Percentiles rank a stretch among this genome's conserved stretches.
Evolutionary conservation across 148 eudicot genomes (phyloP).

Genomic region (Euryodendron excelsum): DNA sequence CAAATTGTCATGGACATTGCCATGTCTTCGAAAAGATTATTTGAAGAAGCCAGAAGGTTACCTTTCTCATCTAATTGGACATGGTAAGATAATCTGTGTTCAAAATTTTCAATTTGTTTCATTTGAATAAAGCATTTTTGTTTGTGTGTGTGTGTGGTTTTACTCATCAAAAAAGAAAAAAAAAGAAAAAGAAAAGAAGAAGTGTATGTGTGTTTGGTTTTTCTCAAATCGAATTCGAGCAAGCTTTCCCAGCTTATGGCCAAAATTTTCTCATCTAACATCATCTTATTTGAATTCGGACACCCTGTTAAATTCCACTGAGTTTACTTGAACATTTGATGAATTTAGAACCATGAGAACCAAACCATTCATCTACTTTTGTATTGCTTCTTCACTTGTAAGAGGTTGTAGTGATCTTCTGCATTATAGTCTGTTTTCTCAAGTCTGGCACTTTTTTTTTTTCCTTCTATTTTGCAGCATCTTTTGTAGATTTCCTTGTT

Average conservation of each 20-base stretch:
- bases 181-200: too few relatives aligned
- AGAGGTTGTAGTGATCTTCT: background rate
- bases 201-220: too few relatives aligned
- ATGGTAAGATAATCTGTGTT: constrained; percentile 51
- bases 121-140: background rate
- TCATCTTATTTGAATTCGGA: background rate
- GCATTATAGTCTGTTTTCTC: background rate
- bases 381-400: background rate
- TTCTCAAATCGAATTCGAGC: background rate
- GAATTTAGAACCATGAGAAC: too few relatives aligned
- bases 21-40: constrained; percentile 78
- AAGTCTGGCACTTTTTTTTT: background rate
- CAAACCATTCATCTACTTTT: background rate
- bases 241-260: too few relatives aligned
- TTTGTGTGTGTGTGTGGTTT: background rate
- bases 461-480: background rate
- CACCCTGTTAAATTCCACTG: background rate
- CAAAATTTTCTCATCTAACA: background rate
- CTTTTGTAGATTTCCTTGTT: background rate
- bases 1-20: constrained; percentile 88
- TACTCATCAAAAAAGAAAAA: background rate
- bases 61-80: constrained; percentile 91
- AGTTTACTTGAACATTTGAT: background rate
- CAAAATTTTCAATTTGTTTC: background rate
- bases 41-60: constrained; percentile 88